Percentiles rank a stretch among this genome's conserved stretches.
Evolutionary conservation across 352 stramenopile species (phyloP).

Genomic region (Phytopythium chamaehyphon): DNA sequence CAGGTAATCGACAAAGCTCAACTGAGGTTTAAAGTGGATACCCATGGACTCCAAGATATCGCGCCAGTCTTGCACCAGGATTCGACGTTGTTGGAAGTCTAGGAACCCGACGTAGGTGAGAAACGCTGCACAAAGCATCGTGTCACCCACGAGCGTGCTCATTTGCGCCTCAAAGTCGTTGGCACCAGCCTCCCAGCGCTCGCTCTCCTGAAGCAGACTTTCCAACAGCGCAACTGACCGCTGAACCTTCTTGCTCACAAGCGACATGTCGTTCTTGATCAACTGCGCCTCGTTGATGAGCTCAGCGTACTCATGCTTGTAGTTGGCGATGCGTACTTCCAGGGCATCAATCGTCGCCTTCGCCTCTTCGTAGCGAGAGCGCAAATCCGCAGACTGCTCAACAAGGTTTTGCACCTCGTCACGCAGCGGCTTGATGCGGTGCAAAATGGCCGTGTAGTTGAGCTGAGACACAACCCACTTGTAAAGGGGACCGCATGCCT

Average conservation of each 20-base stretch:
- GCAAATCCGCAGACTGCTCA: slow-evolving; percentile 90
- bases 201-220: slow-evolving; percentile 96
- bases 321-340: slow-evolving; percentile 95
- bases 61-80: slow-evolving; percentile 94
- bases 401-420: slow-evolving; percentile 98
- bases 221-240: slow-evolving; percentile 97
- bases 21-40: slow-evolving; percentile 76
- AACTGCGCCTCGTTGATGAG: slow-evolving; percentile 97
- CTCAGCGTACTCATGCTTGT: slow-evolving; percentile 98
- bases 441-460: slow-evolving; percentile 97
- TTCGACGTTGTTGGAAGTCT: slow-evolving; percentile 95
- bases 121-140: slow-evolving; percentile 94
- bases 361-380: slow-evolving; percentile 90
- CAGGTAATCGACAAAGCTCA: slow-evolving; percentile 96
- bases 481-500: slow-evolving; percentile 98
- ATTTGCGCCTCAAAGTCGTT: slow-evolving; percentile 97
- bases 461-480: slow-evolving; percentile 99
- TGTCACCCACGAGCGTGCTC: slow-evolving; percentile 96
- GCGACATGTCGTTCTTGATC: slow-evolving; percentile 98
- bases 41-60: slow-evolving; percentile 92
- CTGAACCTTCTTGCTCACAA: slow-evolving; percentile 96
- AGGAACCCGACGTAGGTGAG: slow-evolving; percentile 99
- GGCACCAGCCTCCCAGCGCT: slow-evolving; percentile 97
- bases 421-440: slow-evolving; percentile 97
- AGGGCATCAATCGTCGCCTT: slow-evolving; percentile 93